Base-by-base conservation (phyloP, 345 rosid species). In the Garcia nutans region DNA sequence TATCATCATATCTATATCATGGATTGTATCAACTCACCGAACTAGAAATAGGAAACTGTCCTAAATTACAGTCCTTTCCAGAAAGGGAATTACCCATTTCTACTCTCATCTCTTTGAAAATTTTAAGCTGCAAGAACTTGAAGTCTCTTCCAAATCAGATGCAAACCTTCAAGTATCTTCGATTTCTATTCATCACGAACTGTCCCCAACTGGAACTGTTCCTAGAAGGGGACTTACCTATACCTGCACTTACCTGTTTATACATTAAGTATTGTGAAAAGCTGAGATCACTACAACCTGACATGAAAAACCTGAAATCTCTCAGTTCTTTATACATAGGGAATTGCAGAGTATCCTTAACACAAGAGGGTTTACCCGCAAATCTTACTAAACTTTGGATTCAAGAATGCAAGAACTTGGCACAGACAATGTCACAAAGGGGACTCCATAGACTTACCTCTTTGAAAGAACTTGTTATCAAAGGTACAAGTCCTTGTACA, bases 281-380 rank as follows among this genome's bases (percentile, higher is more conserved):
- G n/a, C 22, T 58, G 26, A 58, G 13, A 24, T 58, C 26, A 7
- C 13, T 58, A 6, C 26, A 26, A 0, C 1, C 3, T 22, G 22
- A 58, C 11, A 58, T 58, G 61, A 24, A 58, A 6, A 58, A n/a
- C 11, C 61, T 58, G 28, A 58, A 20, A 13, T 55, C 59, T 17
- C 59, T 55, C 20, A 8, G 26, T 6, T 58, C 23, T 58, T 58
- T 58, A 22, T 4, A n/a, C 11, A 58, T 58, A n/a, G 5, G 3
- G 20, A 58, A 58, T 20, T 58, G 61, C 6, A 6, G 61, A 9
- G 23, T 20, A 13, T 8, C 61, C 8, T n/a, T 58, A n/a, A 75
- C 82, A 3, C 55, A 69, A 77, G 80, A 71, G 7, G 80, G 80
- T 64, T 73, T 76, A 24, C 82, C 85, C 17, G 68, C 78, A 23